Evolutionary conservation across 768 basidiomycete species (phyloP).

Genomic region (Lentinula detonsa): DNA sequence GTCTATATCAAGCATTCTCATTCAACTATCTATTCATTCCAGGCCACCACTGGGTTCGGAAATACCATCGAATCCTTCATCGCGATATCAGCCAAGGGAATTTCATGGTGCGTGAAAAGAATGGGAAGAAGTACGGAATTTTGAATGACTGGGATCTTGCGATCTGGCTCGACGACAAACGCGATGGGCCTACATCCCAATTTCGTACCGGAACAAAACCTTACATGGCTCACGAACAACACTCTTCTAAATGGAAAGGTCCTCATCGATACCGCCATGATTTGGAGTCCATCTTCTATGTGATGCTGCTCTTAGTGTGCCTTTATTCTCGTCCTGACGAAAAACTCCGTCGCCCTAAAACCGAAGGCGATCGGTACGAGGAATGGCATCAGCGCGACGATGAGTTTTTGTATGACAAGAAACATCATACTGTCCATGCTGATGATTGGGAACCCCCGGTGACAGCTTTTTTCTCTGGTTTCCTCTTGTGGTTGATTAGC

Average conservation of each 20-base stretch:
- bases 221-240: background rate
- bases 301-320: background rate
- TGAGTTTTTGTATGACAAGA: background rate
- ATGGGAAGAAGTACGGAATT: background rate
- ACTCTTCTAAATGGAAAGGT: background rate
- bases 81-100: background rate
- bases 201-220: background rate
- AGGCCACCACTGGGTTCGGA: background rate
- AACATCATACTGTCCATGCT: background rate
- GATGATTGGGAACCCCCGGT: background rate
- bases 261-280: background rate
- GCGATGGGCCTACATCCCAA: background rate
- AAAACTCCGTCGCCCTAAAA: background rate
- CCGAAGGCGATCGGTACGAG: background rate
- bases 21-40: no score
- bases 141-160: slow-evolving; percentile 10
- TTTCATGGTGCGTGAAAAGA: background rate
- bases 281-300: background rate
- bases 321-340: background rate
- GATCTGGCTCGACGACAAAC: slow-evolving; percentile 11
- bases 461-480: background rate
- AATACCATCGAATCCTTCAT: background rate
- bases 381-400: background rate
- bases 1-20: background rate
- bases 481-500: background rate